These are phyloP conservation scores for Rhododendron vialii DNA, from an alignment of 148 eudicot species.

Conservation along the genomic window DNA sequence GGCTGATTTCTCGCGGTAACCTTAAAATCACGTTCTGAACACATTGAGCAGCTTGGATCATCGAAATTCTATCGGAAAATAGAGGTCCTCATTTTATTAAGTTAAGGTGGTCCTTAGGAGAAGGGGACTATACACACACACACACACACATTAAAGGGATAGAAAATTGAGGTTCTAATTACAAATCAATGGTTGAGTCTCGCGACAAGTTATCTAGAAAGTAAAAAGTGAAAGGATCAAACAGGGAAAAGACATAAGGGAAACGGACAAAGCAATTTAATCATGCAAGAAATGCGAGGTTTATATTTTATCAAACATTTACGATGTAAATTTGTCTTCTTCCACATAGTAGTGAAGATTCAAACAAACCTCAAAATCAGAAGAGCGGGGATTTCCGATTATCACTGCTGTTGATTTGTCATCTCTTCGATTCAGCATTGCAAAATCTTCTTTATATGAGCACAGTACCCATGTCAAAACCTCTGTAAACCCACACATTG, in stretches of 20 bases:
- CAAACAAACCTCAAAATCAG: constrained; percentile 91
- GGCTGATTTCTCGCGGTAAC: no score
- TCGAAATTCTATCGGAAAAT: no score
- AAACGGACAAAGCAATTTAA: not conserved
- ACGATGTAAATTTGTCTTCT: not conserved
- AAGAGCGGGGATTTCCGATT: constrained; percentile 83
- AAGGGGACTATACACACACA: no score
- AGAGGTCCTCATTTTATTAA: no score
- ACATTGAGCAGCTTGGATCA: no score
- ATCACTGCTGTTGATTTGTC: constrained; percentile 70
- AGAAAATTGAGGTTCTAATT: not conserved
- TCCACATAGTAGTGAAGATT: not conserved
- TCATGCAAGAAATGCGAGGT: not conserved
- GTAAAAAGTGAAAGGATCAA: not conserved
- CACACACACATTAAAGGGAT: no score
- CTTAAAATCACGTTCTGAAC: no score
- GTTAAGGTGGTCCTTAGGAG: no score
- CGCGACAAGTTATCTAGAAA: not conserved
- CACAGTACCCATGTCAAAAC: constrained; percentile 83
- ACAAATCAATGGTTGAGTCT: not conserved
- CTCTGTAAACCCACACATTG: constrained; percentile 87
- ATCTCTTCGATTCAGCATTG: constrained; percentile 75
- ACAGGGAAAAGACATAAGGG: not conserved
- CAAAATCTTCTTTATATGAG: constrained; percentile 74
- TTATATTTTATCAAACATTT: not conserved